A percentile compares a stretch with the other conserved stretches of the same genome.
Conservation (phyloP, 345 rosid species). For the Punica granatum region DNA sequence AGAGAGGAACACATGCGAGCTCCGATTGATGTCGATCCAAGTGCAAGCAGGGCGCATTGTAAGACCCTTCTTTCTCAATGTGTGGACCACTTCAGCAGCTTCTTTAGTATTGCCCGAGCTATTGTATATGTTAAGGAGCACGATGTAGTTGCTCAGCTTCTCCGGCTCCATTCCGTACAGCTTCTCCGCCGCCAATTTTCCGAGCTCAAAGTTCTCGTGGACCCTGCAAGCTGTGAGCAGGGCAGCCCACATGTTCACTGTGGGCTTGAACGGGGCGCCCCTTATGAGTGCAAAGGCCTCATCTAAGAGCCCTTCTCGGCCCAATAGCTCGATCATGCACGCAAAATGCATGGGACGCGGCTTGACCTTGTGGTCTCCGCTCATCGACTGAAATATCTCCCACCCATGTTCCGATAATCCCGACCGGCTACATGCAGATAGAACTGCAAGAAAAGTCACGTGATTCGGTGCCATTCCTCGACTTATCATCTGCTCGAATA, state of each 20-base stretch:
- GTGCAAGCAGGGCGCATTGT: conserved; percentile 68
- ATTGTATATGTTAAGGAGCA: conserved; percentile 69
- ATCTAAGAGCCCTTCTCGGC: conserved; percentile 71
- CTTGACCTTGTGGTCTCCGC: conserved; percentile 46
- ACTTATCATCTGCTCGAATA: conserved; percentile 59
- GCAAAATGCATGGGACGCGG: conserved; percentile 88
- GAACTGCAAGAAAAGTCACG: conserved; percentile 66
- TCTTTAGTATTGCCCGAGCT: conserved; percentile 56
- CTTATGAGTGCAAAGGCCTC: conserved; percentile 73
- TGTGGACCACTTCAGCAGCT: conserved; percentile 57
- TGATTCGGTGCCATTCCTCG: conserved; percentile 59
- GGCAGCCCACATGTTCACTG: conserved; percentile 91
- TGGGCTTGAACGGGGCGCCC: conserved; percentile 56
- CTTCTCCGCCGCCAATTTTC: conserved; percentile 71
- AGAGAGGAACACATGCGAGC: conserved; percentile 45
- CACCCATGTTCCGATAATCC: conserved; percentile 63
- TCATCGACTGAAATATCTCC: conserved; percentile 73
- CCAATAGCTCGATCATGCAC: conserved; percentile 69
- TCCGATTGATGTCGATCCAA: conserved; percentile 66
- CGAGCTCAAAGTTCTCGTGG: conserved; percentile 64
- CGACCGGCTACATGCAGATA: conserved; percentile 72
- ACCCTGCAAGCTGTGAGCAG: conserved; percentile 75
- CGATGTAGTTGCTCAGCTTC: conserved; percentile 69
- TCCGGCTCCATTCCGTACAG: conserved; percentile 76
- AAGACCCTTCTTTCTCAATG: conserved; percentile 63